A percentile compares a stretch with the other conserved stretches of the same genome.
phyloP scores from a whole-genome alignment of 1,284 basidiomycete species.

The Agroathelia rolfsii region DNA sequence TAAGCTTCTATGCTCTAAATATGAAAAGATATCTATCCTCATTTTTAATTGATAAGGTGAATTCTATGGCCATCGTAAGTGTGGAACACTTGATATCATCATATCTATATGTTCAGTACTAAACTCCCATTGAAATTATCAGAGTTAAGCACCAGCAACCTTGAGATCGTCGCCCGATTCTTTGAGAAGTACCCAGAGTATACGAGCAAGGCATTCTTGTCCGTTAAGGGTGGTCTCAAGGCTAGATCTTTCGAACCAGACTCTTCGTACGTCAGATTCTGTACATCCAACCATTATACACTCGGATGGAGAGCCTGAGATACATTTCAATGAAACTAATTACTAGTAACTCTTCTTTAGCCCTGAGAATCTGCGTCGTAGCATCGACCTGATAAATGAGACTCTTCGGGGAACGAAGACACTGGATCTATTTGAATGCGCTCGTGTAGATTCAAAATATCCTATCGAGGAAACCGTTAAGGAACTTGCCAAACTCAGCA shows the following conservation, averaged over 20 bases:
- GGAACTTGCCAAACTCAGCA: constrained; percentile 23
- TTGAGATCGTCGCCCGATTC: constrained; percentile 33
- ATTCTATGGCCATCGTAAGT: too few species aligned
- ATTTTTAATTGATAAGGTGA: too few species aligned
- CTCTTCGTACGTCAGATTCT: constrained; percentile 15
- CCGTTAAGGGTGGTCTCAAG: constrained; percentile 31
- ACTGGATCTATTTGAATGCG: constrained; percentile 40
- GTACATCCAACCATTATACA: constrained; percentile 1
- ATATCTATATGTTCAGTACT: too few species aligned
- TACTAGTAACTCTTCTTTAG: constrained; percentile 15
- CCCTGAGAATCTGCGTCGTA: constrained; percentile 26
- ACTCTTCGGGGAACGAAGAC: constrained; percentile 35
- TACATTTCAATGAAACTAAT: too few species aligned
- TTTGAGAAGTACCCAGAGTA: constrained; percentile 44
- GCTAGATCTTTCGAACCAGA: constrained; percentile 12
- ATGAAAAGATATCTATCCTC: too few species aligned
- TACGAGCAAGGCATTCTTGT: constrained; percentile 37
- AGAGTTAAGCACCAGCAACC: constrained; percentile 29
- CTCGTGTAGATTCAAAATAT: constrained; percentile 27
- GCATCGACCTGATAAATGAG: constrained; percentile 29
- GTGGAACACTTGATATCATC: too few species aligned
- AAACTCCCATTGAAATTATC: too few species aligned
- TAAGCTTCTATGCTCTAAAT: too few species aligned
- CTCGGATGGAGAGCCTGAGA: too few species aligned
- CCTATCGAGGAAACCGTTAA: constrained; percentile 27